Percentiles rank a stretch among this genome's conserved stretches.
These are phyloP conservation scores for Xylaria polymorpha DNA, from an alignment of 2,329 filamentous ascomycete genomes.

Conservation along the genomic window DNA sequence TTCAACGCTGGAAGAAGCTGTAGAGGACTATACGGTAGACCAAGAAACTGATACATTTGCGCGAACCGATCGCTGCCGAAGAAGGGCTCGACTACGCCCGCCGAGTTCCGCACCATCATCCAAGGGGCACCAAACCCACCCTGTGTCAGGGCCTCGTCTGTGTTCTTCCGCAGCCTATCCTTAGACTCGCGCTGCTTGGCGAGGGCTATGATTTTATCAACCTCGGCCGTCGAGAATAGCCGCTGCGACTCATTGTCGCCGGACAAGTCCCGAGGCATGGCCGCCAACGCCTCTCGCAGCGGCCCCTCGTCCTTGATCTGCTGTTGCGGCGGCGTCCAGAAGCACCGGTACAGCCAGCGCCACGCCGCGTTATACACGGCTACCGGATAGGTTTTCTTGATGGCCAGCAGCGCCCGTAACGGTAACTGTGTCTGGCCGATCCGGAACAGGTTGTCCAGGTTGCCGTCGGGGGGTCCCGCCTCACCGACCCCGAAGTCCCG, in stretches of 20 bases:
- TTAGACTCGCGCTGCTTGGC: constrained; percentile 13
- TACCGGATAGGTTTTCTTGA: constrained; percentile 11
- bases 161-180: constrained; percentile 21
- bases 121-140: constrained; percentile 29
- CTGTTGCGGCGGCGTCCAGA: constrained; percentile 30
- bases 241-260: background rate
- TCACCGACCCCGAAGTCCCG: constrained; percentile 28
- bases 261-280: constrained; percentile 3
- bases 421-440: constrained; percentile 25
- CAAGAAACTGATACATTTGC: constrained; percentile 29
- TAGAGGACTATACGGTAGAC: constrained; percentile 20
- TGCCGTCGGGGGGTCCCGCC: constrained; percentile 16
- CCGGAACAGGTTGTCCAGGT: constrained; percentile 26
- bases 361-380: constrained; percentile 23
- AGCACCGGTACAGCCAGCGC: constrained; percentile 27
- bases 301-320: constrained; percentile 24
- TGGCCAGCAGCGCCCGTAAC: constrained; percentile 21
- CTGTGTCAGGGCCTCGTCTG: constrained; percentile 19
- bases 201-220: constrained; percentile 17
- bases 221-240: constrained; percentile 13
- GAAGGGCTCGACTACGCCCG: constrained; percentile 21
- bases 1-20: constrained; percentile 3
- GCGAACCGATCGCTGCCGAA: constrained; percentile 30
- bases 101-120: constrained; percentile 30
- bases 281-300: constrained; percentile 17